phyloP scores from a whole-genome alignment of 192 early-diverging fungal species.

The Paraglomus occultum region DNA sequence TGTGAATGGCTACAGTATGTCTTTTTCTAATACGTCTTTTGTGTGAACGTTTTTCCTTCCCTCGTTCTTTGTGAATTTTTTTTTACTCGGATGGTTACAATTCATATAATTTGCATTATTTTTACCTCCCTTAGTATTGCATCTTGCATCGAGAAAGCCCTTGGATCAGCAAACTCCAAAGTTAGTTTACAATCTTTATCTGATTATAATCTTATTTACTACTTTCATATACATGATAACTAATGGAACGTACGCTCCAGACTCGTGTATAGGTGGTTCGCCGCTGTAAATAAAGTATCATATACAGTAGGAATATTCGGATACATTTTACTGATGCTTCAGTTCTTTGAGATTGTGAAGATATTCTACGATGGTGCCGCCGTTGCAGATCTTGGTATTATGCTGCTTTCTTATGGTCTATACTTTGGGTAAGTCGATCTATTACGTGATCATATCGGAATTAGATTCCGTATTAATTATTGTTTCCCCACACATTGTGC shows the following conservation, averaged over 20 bases:
- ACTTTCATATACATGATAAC: not conserved
- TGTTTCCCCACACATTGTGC: not conserved
- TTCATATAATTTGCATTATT: conserved; percentile 30
- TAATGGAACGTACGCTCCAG: conserved; percentile 27
- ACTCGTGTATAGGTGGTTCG: conserved; percentile 62
- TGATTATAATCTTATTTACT: not conserved
- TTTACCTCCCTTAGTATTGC: conserved; percentile 46
- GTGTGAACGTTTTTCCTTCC: not conserved
- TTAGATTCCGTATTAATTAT: too few species aligned
- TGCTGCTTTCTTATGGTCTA: conserved; percentile 54
- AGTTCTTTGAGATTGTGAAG: conserved; percentile 51
- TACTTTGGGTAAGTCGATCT: conserved; percentile 56
- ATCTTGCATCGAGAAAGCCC: conserved; percentile 56
- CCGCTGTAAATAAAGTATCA: conserved; percentile 56
- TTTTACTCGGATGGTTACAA: conserved; percentile 25
- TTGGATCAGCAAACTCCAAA: conserved; percentile 57
- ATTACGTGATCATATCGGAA: not conserved
- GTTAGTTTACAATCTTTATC: conserved; percentile 24
- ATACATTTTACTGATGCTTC: conserved; percentile 51
- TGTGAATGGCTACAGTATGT: conserved; percentile 13
- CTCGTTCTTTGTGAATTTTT: conserved; percentile 30
- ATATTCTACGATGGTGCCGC: conserved; percentile 42
- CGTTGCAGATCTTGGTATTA: conserved; percentile 43
- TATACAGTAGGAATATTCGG: conserved; percentile 55
- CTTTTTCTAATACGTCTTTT: not conserved